Conservation (phyloP, 2,329 filamentous ascomycete genomes). For the Xylariaceae sp. region DNA sequence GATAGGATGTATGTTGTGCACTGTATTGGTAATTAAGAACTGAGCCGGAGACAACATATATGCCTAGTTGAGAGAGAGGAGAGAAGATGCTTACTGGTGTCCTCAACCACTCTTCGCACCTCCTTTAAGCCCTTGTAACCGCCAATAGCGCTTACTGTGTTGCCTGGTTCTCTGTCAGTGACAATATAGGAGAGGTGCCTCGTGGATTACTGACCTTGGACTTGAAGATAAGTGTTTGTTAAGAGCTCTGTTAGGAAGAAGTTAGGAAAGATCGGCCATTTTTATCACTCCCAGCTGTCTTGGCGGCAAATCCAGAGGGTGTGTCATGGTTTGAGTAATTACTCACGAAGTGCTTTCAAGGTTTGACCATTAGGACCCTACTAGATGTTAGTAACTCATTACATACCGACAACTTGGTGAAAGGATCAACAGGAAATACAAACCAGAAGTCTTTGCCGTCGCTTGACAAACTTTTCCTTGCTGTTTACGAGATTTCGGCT, state of each 20-base stretch:
- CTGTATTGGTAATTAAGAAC: too few species aligned
- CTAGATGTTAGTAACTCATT: constrained; percentile 2
- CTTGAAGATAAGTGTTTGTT: constrained; percentile 86
- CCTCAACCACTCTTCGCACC: constrained; percentile 80
- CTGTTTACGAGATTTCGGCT: constrained; percentile 85
- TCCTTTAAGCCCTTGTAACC: constrained; percentile 92
- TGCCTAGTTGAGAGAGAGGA: too few species aligned
- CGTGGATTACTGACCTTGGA: too few species aligned
- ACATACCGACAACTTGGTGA: background rate
- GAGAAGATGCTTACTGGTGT: too few species aligned
- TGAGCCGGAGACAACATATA: too few species aligned
- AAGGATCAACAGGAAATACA: background rate
- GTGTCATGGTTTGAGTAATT: too few species aligned
- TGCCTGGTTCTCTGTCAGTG: too few species aligned
- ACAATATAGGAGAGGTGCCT: too few species aligned
- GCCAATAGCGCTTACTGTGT: constrained; percentile 90
- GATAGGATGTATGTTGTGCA: constrained; percentile 95
- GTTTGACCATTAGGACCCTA: constrained; percentile 84
- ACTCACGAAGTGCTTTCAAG: constrained; percentile 70
- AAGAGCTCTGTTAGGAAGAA: too few species aligned
- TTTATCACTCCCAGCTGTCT: too few species aligned
- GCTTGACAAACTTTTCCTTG: constrained; percentile 94
- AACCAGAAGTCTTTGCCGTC: constrained; percentile 78
- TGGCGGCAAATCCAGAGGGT: too few species aligned
- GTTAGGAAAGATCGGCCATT: too few species aligned